Percentiles rank a stretch among this genome's conserved stretches.
Conservation (phyloP, 2,329 filamentous ascomycete genomes). For the Akanthomyces dipterigenus region DNA sequence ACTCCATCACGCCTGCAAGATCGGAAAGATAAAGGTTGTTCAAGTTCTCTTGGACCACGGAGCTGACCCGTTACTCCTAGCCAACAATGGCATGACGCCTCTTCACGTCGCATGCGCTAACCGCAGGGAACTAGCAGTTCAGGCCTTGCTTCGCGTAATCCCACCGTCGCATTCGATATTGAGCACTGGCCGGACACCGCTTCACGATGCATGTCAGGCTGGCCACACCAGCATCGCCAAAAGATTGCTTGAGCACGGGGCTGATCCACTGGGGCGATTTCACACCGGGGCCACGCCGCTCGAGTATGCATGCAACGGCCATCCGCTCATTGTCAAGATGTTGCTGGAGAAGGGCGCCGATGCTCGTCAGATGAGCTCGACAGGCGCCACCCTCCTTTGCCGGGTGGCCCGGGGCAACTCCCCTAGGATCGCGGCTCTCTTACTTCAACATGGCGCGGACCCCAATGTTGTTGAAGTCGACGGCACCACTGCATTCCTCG, state of each 20-base stretch:
- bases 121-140: not conserved
- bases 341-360: conserved; percentile 3
- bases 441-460: not conserved
- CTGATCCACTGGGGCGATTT: not conserved
- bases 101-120: not conserved
- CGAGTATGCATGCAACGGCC: not conserved
- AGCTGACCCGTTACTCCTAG: not conserved
- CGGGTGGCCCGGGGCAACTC: not conserved
- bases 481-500: not conserved
- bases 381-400: not conserved
- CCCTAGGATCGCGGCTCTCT: not conserved
- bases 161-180: not conserved
- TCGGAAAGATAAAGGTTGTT: not conserved
- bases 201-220: not conserved
- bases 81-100: not conserved
- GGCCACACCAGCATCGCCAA: not conserved
- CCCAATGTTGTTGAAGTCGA: not conserved
- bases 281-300: conserved; percentile 1
- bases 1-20: not conserved
- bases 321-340: not conserved
- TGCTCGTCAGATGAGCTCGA: not conserved
- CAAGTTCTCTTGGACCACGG: not conserved
- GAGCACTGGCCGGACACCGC: not conserved
- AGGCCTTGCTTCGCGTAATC: not conserved
- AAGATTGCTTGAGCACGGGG: not conserved